Evolutionary conservation across 148 eudicot genomes (phyloP).

Genomic region (Pouteria glomerata): DNA sequence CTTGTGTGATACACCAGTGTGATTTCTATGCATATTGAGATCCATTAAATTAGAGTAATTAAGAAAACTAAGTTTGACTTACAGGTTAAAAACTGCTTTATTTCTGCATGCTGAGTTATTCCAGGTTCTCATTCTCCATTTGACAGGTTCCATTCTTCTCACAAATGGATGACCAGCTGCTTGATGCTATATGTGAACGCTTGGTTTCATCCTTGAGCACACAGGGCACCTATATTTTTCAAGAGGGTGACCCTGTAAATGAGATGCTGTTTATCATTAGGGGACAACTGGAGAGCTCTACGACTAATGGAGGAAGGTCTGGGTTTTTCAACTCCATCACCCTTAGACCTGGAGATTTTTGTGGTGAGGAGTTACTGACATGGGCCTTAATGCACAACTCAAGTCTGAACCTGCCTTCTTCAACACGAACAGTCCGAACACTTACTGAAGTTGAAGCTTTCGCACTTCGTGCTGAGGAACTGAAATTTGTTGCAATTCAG

Average conservation of each 20-base stretch:
- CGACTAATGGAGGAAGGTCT: slow-evolving; percentile 74
- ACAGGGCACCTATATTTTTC: slow-evolving; percentile 52
- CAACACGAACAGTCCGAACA: slow-evolving; percentile 68
- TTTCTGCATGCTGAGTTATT: neutral
- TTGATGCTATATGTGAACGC: slow-evolving; percentile 84
- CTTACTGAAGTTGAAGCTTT: slow-evolving; percentile 84
- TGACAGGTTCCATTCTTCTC: slow-evolving; percentile 80
- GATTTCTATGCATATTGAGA: neutral
- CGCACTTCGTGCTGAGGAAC: slow-evolving; percentile 80
- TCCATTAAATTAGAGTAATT: neutral
- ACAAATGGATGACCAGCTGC: slow-evolving; percentile 81
- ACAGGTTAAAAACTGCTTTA: neutral
- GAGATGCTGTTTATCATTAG: slow-evolving; percentile 84
- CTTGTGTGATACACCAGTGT: slow-evolving; percentile 3
- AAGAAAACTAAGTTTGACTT: neutral
- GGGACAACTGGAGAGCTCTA: slow-evolving; percentile 82
- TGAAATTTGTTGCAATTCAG: slow-evolving; percentile 59
- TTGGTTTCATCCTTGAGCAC: slow-evolving; percentile 69
- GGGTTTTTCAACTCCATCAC: slow-evolving; percentile 82
- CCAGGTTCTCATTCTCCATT: neutral
- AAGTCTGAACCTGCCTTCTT: slow-evolving; percentile 52
- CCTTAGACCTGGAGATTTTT: slow-evolving; percentile 76
- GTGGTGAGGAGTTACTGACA: slow-evolving; percentile 79
- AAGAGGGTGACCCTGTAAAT: slow-evolving; percentile 73
- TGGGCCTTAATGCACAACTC: slow-evolving; percentile 81